These are phyloP conservation scores for Syzygium syzygioides DNA, from an alignment of 441 rosid species.

Conservation along the genomic window DNA sequence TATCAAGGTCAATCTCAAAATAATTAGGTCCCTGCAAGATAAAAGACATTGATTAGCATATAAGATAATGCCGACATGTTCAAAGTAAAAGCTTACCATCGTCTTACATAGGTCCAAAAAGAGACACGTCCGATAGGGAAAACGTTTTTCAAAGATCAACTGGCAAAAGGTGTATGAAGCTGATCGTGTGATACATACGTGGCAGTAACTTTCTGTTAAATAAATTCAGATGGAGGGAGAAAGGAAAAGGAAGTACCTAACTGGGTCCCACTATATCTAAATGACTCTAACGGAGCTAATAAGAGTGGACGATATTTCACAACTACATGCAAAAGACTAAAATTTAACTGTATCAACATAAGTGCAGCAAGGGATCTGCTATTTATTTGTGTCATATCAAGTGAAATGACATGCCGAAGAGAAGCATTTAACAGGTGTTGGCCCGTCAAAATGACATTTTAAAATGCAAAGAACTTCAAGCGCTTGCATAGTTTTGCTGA, in stretches of 20 bases:
- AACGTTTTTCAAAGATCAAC: background rate
- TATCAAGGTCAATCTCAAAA: conserved; percentile 82
- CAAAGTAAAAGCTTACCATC: background rate
- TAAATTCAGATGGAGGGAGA: background rate
- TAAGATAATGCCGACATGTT: background rate
- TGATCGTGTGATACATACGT: background rate
- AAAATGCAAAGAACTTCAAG: background rate
- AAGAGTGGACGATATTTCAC: background rate
- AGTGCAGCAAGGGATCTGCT: background rate
- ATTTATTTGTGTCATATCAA: background rate
- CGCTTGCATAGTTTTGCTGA: background rate
- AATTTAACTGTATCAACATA: background rate
- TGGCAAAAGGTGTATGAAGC: background rate
- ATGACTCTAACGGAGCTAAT: background rate
- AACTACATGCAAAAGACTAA: background rate
- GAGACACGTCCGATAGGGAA: background rate
- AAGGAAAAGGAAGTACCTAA: background rate
- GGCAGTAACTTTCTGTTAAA: background rate
- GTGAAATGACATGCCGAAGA: background rate
- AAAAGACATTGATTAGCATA: background rate
- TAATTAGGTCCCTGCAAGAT: conserved; percentile 62
- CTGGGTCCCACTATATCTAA: background rate
- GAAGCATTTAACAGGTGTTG: background rate
- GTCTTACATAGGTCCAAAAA: background rate
- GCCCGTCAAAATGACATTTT: background rate